phyloP scores from a whole-genome alignment of 352 stramenopile genomes.

The Phytophthora sp. region DNA sequence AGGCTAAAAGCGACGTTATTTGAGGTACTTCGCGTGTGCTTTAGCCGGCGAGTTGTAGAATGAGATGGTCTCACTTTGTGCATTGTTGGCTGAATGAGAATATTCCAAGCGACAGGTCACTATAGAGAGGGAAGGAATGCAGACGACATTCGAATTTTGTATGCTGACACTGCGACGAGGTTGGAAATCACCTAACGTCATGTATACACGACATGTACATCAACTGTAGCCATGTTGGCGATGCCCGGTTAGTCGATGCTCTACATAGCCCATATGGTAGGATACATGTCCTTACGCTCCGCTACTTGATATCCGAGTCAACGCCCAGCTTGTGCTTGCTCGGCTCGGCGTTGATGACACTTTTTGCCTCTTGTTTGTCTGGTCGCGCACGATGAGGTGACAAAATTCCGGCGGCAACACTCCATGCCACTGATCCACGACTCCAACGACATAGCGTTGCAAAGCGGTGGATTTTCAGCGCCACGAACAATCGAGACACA shows the following conservation, averaged over 20 bases:
- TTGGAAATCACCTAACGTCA: no score
- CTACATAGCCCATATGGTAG: no score
- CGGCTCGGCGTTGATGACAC: not conserved
- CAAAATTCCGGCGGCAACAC: slow-evolving; percentile 15
- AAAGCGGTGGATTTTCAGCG: slow-evolving; percentile 23
- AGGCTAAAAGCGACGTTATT: not conserved
- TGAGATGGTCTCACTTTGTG: no score
- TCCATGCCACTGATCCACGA: slow-evolving; percentile 14
- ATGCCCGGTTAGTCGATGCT: no score
- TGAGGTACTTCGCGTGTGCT: not conserved
- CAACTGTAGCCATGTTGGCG: slow-evolving; percentile 17
- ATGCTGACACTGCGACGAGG: slow-evolving; percentile 11
- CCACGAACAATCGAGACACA: slow-evolving; percentile 13
- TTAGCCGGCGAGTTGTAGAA: slow-evolving; percentile 14
- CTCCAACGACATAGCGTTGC: slow-evolving; percentile 5
- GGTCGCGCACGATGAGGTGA: slow-evolving; percentile 6
- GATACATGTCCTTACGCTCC: not conserved
- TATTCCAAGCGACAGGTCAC: slow-evolving; percentile 8
- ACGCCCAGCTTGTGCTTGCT: not conserved
- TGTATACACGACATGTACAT: not conserved
- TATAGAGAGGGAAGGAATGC: no score
- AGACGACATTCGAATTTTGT: slow-evolving; percentile 2
- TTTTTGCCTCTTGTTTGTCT: slow-evolving; percentile 1
- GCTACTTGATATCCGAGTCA: slow-evolving; percentile 1
- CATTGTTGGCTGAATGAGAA: not conserved